Base-by-base conservation (phyloP, 257 asterid genomes). In the Henckelia pumila region DNA sequence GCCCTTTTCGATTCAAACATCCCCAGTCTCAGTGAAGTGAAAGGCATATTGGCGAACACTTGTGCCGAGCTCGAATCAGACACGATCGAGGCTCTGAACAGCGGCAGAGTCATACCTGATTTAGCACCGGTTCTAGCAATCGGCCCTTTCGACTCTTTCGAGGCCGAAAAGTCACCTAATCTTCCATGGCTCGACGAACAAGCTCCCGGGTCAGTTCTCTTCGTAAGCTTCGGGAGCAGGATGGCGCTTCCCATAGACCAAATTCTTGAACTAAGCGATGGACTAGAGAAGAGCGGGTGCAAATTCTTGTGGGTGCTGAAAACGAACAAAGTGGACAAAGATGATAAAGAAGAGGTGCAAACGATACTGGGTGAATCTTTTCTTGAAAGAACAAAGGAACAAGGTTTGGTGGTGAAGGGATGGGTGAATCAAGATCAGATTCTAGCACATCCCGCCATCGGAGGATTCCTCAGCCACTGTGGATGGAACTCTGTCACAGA, bases 371-470 rank as follows among this genome's bases (percentile, higher is more conserved):
- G n/a, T n/a, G n/a, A n/a, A n/a, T n/a, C n/a, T n/a, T 84, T 81
- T 37, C 64, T 81, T 2, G 78, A 68, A 8, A 72, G 71, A 44
- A 79, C 75, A 1, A 62, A 77, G 77, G 26, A 30, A 7, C 60
- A 22, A 28, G 86, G 89, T 26, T 8, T 26, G 67, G 75, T 84
- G 6, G 7, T 79, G 0, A 81, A 79, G 66, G 82, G 79, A 8
- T 79, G 86, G 85, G 80, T 84, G 69, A 59, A 81, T 22, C 89
- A 84, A n/a, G 86, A 79, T 35, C 66, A 30, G 78, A 66, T 82
- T 29, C 33, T 82, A 50, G 78, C 75, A 1, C 84, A 82, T 24
- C 77, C 80, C 5, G 66, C 78, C 1, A 21, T 82, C 0, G 84
- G 87, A 49, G 87, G 80, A n/a, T 82, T 79, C 8, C 61, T 82